Conservation (phyloP, 140 eudicot genomes). For the Ambrosia hybrid region DNA sequence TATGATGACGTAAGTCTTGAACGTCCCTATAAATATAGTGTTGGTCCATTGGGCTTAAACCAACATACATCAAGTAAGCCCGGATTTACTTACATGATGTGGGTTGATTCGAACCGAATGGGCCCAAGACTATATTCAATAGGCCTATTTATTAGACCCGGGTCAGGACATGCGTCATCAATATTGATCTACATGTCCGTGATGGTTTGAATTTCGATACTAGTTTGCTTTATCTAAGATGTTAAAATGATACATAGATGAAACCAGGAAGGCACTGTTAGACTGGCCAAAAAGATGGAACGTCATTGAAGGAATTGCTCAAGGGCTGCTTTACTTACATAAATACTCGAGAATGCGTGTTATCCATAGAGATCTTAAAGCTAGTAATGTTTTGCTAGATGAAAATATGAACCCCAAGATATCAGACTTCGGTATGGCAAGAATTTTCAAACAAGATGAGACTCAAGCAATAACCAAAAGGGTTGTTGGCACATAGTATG, state of each 20-base stretch:
- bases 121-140: too few relatives aligned
- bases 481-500: constrained; percentile 59
- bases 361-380: constrained; percentile 20
- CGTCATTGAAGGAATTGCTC: constrained; percentile 37
- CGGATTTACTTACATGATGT: neutral
- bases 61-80: too few relatives aligned
- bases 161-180: neutral
- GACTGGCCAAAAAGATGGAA: constrained; percentile 45
- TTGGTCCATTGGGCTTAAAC: neutral
- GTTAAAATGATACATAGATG: constrained; percentile 1
- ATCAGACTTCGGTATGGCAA: constrained; percentile 57
- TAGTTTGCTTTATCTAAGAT: neutral
- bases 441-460: constrained; percentile 44
- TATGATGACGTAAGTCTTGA: neutral
- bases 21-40: neutral
- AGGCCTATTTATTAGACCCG: too few relatives aligned
- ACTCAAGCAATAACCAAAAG: constrained; percentile 42
- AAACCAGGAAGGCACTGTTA: constrained; percentile 19
- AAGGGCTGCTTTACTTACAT: neutral
- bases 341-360: constrained; percentile 6
- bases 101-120: neutral
- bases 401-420: constrained; percentile 50
- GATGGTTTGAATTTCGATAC: neutral
- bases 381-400: constrained; percentile 48
- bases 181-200: neutral